Percentiles rank a stretch among this genome's conserved stretches.
phyloP scores from a whole-genome alignment of 805 yeast species.

The Vanderwaltozyma tropicalis region DNA sequence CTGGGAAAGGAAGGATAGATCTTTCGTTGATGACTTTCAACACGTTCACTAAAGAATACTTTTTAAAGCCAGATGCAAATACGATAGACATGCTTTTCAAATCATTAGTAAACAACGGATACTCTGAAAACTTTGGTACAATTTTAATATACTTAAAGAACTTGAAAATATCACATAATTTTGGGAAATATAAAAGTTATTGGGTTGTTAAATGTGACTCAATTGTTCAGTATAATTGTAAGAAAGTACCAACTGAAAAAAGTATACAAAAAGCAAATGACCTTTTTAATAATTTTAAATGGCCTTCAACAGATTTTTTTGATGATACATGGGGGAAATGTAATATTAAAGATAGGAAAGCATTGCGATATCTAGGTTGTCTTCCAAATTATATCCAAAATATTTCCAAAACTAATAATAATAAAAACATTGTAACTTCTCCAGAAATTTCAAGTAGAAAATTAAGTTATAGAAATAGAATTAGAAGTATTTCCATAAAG shows the following conservation, averaged over 20 bases:
- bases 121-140: slow-evolving; percentile 18
- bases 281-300: slow-evolving; percentile 1
- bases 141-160: slow-evolving; percentile 19
- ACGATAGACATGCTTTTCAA: slow-evolving; percentile 30
- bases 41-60: slow-evolving; percentile 19
- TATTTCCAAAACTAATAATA: neutral
- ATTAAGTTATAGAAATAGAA: slow-evolving; percentile 10
- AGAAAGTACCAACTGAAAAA: neutral
- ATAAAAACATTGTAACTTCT: neutral
- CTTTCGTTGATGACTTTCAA: slow-evolving; percentile 27
- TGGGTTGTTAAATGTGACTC: slow-evolving; percentile 22
- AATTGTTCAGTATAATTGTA: slow-evolving; percentile 17
- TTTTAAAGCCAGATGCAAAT: slow-evolving; percentile 24
- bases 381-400: slow-evolving; percentile 6
- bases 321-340: slow-evolving; percentile 11
- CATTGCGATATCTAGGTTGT: slow-evolving; percentile 18
- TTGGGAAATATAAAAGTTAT: slow-evolving; percentile 10
- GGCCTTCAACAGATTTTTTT: slow-evolving; percentile 5
- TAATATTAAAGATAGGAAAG: slow-evolving; percentile 6
- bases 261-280: neutral
- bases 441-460: slow-evolving; percentile 6
- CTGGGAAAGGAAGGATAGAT: slow-evolving; percentile 29
- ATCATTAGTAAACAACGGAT: slow-evolving; percentile 28
- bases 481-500: slow-evolving; percentile 16
- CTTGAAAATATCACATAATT: slow-evolving; percentile 3